Percentiles rank a stretch among this genome's conserved stretches.
These are phyloP conservation scores for Fistulinella cinereoalba DNA, from an alignment of 1,284 basidiomycete genomes.

Conservation along the genomic window DNA sequence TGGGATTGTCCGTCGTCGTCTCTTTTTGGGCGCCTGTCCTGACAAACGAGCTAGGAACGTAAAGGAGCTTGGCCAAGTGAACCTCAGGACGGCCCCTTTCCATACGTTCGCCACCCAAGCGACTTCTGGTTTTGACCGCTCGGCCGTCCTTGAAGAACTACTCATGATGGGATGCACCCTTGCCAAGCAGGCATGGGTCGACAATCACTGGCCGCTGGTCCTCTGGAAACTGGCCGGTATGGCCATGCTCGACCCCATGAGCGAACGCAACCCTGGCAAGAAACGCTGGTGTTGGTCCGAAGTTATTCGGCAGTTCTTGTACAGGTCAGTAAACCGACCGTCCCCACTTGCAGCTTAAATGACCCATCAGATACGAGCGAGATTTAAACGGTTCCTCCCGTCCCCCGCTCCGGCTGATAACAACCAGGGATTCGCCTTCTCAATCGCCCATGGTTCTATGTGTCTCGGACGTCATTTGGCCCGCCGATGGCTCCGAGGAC, in stretches of 20 bases:
- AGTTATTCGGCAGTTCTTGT: slow-evolving; percentile 79
- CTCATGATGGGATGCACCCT: slow-evolving; percentile 52
- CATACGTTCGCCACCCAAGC: slow-evolving; percentile 58
- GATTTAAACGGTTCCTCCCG: slow-evolving; percentile 80
- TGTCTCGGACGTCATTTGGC: slow-evolving; percentile 69
- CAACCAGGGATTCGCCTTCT: slow-evolving; percentile 73
- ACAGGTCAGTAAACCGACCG: slow-evolving; percentile 57
- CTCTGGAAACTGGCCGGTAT: slow-evolving; percentile 94
- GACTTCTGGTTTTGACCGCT: slow-evolving; percentile 41
- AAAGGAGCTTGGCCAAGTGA: slow-evolving; percentile 57
- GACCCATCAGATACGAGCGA: slow-evolving; percentile 74
- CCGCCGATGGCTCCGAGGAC: slow-evolving; percentile 38
- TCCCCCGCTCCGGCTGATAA: slow-evolving; percentile 76
- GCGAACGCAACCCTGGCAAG: slow-evolving; percentile 44
- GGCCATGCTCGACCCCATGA: slow-evolving; percentile 66
- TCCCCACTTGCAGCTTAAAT: slow-evolving; percentile 6
- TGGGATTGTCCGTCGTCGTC: slow-evolving; percentile 54
- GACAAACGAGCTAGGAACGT: slow-evolving; percentile 43
- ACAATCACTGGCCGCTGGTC: slow-evolving; percentile 88
- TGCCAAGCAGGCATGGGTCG: slow-evolving; percentile 78
- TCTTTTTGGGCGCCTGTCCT: slow-evolving; percentile 5
- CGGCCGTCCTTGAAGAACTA: slow-evolving; percentile 53
- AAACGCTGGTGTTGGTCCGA: slow-evolving; percentile 79
- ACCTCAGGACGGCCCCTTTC: slow-evolving; percentile 54
- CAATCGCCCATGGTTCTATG: slow-evolving; percentile 80